Evolutionary conservation across 2,329 filamentous ascomycete species (phyloP).

Genomic region (Fusarium citri): DNA sequence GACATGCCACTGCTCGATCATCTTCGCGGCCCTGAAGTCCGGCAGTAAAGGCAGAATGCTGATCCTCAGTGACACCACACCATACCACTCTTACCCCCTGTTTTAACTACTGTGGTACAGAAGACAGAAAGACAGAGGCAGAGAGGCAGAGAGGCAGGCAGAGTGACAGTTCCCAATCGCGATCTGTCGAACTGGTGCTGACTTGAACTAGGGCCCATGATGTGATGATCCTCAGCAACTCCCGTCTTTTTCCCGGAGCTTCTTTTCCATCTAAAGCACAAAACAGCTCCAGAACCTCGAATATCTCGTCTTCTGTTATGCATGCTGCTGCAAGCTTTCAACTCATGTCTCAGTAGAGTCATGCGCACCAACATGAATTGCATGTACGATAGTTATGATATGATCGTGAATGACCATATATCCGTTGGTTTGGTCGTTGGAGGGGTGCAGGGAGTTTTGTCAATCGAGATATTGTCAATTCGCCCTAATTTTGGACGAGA

Average conservation of each 20-base stretch:
- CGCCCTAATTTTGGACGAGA: background rate
- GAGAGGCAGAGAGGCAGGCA: background rate
- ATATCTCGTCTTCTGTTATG: background rate
- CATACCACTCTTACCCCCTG: slow-evolving; percentile 16
- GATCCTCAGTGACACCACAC: slow-evolving; percentile 26
- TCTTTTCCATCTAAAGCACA: background rate
- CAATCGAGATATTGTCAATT: slow-evolving; percentile 23
- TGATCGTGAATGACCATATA: slow-evolving; percentile 3
- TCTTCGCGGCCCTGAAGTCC: slow-evolving; percentile 25
- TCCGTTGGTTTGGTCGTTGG: background rate
- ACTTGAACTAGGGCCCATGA: slow-evolving; percentile 4
- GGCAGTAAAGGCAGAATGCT: slow-evolving; percentile 13
- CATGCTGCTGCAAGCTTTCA: background rate
- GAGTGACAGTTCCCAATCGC: slow-evolving; percentile 21
- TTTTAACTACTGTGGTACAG: background rate
- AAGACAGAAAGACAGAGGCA: no score
- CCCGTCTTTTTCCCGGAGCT: background rate
- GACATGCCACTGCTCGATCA: slow-evolving; percentile 20
- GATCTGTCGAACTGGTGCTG: slow-evolving; percentile 34
- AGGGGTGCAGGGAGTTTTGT: slow-evolving; percentile 9
- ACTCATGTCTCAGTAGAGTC: background rate
- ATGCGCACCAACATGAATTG: background rate
- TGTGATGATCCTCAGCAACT: slow-evolving; percentile 21
- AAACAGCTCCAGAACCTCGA: background rate
- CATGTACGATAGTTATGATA: slow-evolving; percentile 7